phyloP scores from a whole-genome alignment of 2,329 filamentous ascomycete genomes.

The Drechslerella dactyloides region DNA sequence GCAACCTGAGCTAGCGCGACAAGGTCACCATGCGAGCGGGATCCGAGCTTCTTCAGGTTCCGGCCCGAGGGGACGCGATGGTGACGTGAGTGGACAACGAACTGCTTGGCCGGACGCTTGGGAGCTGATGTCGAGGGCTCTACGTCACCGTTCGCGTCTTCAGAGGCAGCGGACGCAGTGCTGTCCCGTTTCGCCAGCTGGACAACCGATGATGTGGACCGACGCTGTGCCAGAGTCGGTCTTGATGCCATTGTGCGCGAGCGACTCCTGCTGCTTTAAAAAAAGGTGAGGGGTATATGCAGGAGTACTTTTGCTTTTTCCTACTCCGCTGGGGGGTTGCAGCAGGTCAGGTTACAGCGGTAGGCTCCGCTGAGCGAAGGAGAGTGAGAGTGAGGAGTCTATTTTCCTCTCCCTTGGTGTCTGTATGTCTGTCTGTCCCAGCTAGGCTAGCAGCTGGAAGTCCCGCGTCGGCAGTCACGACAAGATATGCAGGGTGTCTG shows the following conservation, averaged over 20 bases:
- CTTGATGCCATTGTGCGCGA: slow-evolving; percentile 50
- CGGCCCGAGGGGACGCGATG: slow-evolving; percentile 47
- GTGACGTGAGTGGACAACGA: slow-evolving; percentile 50
- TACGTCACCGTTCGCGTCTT: slow-evolving; percentile 47
- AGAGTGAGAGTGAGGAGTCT: slow-evolving; percentile 3
- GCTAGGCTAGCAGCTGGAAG: too few relatives aligned
- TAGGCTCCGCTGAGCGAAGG: neutral
- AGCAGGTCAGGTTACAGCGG: neutral
- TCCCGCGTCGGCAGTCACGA: too few relatives aligned
- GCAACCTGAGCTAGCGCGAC: slow-evolving; percentile 43
- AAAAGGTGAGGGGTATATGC: slow-evolving; percentile 46
- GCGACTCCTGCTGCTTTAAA: slow-evolving; percentile 14
- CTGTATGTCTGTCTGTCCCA: slow-evolving; percentile 25
- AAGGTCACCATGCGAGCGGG: slow-evolving; percentile 50
- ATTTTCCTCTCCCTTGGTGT: slow-evolving; percentile 22
- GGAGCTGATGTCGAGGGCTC: slow-evolving; percentile 48
- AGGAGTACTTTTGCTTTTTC: slow-evolving; percentile 31
- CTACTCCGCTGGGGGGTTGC: neutral
- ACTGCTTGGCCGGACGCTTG: slow-evolving; percentile 48
- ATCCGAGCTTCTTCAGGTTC: slow-evolving; percentile 49
- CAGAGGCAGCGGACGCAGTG: too few relatives aligned
- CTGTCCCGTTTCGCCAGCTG: slow-evolving; percentile 45
- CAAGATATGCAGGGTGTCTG: slow-evolving; percentile 45
- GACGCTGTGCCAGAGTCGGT: slow-evolving; percentile 46
- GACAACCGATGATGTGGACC: slow-evolving; percentile 49